Base-by-base conservation (phyloP, 495 filamentous ascomycete species). In the Aspergillus leporis region DNA sequence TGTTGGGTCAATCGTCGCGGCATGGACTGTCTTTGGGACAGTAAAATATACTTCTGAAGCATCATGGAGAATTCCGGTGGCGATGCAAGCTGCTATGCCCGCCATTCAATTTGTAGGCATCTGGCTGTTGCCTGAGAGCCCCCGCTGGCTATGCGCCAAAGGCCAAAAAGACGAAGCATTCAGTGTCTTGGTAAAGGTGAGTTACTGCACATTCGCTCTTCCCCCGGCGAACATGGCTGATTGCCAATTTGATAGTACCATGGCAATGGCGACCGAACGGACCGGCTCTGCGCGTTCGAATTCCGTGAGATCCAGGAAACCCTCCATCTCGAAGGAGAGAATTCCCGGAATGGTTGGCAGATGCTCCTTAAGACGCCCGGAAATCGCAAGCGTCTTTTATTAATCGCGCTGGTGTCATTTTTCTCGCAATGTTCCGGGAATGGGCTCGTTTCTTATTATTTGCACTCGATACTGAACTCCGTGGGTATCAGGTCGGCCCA, bases 351-450 rank as follows among this genome's bases (percentile, higher is more conserved):
- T 56, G 76, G 75, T 21, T 87, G 80, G 70, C 59, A 78, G 6
- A 78, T 80, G 48, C 71, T 88, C 18, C 78, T 84, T 68, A 74
- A 81, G 59, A 82, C 78, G 0, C 79, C 80, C 30, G 81, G 79
- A 12, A 78, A 78, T 30, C 72, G 80, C 47, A 84, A 86, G 41
- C 77, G 85, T 14, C 71, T 87, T 6, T 68, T 84, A 65, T 66
- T 86, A 65, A 81, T 85, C 46, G 61, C 82, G 23, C 66, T 75
- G 31, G 81, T 86, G 67, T 71, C 78, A 5, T 83, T 87, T 36
- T 80, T 86, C 56, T 75, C 79, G 1, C 73, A 75, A 59, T 69
- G 60, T 45, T 71, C 62, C 28, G 75, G 77, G 9, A 81, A 76
- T 58, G 73, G 73, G 9, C 61, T 76, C 34, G 66, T 74, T 3